Conservation (phyloP, 768 basidiomycete genomes). For the Lepiota subincarnata region DNA sequence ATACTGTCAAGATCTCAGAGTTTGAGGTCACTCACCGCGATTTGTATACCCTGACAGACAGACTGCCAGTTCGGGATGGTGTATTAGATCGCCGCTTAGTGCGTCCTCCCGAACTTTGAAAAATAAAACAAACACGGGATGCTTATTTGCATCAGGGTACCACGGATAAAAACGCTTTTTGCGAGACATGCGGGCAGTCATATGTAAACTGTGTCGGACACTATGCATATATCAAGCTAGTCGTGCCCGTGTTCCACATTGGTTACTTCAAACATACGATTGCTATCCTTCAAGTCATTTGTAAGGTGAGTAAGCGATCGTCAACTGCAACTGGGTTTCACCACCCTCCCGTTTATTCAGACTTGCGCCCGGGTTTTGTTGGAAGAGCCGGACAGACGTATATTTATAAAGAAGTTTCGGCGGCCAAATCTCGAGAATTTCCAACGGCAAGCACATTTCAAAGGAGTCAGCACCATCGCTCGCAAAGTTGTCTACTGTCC, state of each 20-base stretch:
- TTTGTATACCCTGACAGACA: conserved; percentile 80
- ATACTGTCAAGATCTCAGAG: conserved; percentile 93
- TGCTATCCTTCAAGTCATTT: conserved; percentile 89
- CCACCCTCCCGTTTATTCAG: conserved; percentile 27
- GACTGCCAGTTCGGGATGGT: conserved; percentile 85
- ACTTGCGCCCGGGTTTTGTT: conserved; percentile 91
- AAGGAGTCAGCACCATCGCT: conserved; percentile 80
- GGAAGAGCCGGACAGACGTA: conserved; percentile 80
- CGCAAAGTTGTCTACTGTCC: conserved; percentile 92
- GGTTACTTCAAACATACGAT: conserved; percentile 98
- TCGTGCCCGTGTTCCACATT: conserved; percentile 96
- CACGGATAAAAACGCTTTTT: conserved; percentile 86
- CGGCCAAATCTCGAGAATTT: conserved; percentile 89
- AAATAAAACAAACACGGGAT: not conserved
- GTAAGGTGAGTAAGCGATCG: conserved; percentile 62
- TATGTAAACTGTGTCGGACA: conserved; percentile 97
- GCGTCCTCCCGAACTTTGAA: conserved; percentile 20
- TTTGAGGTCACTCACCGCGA: conserved; percentile 94
- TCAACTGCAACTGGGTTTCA: too few relatives aligned
- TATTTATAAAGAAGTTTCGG: conserved; percentile 87
- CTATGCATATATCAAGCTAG: conserved; percentile 97
- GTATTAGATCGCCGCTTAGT: conserved; percentile 91
- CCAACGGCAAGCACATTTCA: conserved; percentile 75
- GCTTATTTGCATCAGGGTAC: conserved; percentile 61
- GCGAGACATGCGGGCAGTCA: conserved; percentile 91